Base-by-base conservation (phyloP, 768 basidiomycete species). In the Daedaleopsis nitida region DNA sequence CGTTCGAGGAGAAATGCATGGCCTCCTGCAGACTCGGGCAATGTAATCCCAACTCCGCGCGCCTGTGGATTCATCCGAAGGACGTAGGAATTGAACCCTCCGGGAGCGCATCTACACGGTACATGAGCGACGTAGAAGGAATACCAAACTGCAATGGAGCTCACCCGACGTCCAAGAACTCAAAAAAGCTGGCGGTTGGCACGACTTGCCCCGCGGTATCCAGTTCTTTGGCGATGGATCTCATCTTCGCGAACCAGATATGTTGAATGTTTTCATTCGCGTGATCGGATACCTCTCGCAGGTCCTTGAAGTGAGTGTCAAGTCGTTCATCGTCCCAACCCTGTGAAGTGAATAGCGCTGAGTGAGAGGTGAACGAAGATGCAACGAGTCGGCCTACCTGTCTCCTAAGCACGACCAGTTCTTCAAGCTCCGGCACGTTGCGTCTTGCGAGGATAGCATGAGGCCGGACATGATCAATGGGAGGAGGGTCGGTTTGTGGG, bases 151-250 rank as follows among this genome's bases (percentile, higher is more conserved):
- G 10, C 32, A 17, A 32, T 24, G 2, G 8, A 5, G 48, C 64
- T 24, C 44, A 68, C 68, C 68, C 62, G 16, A 69, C 23, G 47
- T 69, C 66, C 10, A 69, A 58, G 32, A 69, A 69, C 19, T 48
- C 39, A 19, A 65, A 39, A 4, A 32, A 21, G 1, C 42, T 48
- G 27, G 45, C 24, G 5, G 21, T 38, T 9, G 65, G 60, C 13
- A 69, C 57, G 23, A 58, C 60, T 12, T 55, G 10, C 16, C 50
- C 55, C 6, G 44, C 55, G 14, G 52, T 48, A 51, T 72, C 66
- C 8, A 72, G 55, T 59, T 70, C 64, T 21, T 45, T 45, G 53
- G 70, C 55, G n/a, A 65, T 59, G 14, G n/a, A 39, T 37, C 52
- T 57, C 67, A 68, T 67, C 27, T 50, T 59, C 19, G 44, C 37